Conservation (phyloP, 2,329 filamentous ascomycete species). For the Nigrospora osmanthi region DNA sequence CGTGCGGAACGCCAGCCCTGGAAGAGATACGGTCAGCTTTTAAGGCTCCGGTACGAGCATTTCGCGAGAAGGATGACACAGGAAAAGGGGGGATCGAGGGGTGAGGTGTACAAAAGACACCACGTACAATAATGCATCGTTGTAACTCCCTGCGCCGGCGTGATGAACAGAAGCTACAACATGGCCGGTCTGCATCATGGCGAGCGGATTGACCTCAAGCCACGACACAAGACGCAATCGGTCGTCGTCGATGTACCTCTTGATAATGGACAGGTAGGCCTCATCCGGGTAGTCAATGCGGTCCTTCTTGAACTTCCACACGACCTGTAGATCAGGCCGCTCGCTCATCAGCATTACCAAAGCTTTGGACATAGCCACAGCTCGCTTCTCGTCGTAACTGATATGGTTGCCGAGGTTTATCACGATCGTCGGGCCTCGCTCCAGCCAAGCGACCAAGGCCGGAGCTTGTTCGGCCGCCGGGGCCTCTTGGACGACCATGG, state of each 20-base stretch:
- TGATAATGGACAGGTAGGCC: background rate
- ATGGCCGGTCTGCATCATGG: background rate
- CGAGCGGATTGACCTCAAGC: background rate
- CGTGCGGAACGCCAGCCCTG: background rate
- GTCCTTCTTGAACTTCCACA: background rate
- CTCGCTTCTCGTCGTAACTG: background rate
- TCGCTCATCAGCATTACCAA: background rate
- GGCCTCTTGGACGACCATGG: background rate
- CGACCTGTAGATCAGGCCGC: background rate
- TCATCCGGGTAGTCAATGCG: background rate
- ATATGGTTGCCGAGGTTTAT: background rate
- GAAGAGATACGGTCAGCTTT: too few species aligned
- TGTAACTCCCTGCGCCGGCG: background rate
- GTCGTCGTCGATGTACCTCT: background rate
- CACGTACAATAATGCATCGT: background rate
- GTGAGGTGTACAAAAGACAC: too few species aligned
- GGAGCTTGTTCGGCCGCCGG: background rate
- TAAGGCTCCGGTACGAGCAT: too few species aligned
- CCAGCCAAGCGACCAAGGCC: background rate
- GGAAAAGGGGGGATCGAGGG: too few species aligned
- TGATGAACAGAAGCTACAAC: background rate
- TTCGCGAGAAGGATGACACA: too few species aligned
- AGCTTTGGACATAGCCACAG: background rate
- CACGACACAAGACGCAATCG: background rate
- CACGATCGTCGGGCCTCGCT: background rate